Conservation (phyloP, 129 eudicot species). For the Centaurea solstitialis region DNA sequence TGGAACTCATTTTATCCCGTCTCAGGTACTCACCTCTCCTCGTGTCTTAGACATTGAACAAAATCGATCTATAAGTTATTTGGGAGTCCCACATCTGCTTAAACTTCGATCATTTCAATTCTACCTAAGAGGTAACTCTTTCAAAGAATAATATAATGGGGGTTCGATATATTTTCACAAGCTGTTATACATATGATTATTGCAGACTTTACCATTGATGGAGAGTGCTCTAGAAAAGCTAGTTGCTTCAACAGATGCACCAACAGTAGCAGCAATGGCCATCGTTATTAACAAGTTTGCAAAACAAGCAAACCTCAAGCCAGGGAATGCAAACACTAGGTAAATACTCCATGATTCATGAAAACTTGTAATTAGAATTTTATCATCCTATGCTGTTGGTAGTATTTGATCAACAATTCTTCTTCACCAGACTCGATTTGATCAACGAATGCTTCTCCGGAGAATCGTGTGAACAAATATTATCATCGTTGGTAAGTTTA, state of each 20-base stretch:
- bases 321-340: constrained; percentile 32
- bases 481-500: constrained; percentile 39
- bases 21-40: constrained; percentile 33
- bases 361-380: not conserved
- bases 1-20: constrained; percentile 59
- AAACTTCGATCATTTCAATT: not conserved
- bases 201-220: constrained; percentile 29
- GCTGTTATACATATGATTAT: not conserved
- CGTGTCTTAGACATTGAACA: not conserved
- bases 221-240: constrained; percentile 29
- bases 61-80: not conserved
- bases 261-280: constrained; percentile 9
- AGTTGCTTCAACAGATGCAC: constrained; percentile 17
- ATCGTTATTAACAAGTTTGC: constrained; percentile 26
- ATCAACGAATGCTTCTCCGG: constrained; percentile 43
- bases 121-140: not conserved
- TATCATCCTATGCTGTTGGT: not conserved
- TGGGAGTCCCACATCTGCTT: not conserved
- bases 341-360: not conserved
- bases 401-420: not conserved
- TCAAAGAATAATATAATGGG: not conserved
- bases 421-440: constrained; percentile 31
- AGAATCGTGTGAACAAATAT: constrained; percentile 48
- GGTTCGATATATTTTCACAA: not conserved
- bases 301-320: constrained; percentile 22